Percentiles rank a stretch among this genome's conserved stretches.
phyloP scores from a whole-genome alignment of 257 asterid species.

The Rhazya stricta region DNA sequence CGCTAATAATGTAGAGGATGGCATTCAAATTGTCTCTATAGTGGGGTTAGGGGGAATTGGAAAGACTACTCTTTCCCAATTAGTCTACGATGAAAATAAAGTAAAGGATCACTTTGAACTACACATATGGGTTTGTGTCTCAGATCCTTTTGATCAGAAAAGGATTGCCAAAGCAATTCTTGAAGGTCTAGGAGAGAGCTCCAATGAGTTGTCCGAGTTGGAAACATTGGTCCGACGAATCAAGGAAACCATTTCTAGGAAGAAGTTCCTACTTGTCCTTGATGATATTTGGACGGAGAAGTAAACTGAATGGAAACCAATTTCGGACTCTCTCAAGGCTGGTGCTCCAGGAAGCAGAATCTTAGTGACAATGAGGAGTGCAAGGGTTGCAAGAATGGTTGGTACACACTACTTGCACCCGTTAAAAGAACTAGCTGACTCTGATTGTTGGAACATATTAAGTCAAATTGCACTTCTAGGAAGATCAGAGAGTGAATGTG shows the following conservation, averaged over 20 bases:
- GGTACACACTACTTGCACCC: background rate
- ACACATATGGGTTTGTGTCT: conserved; percentile 14
- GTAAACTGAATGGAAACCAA: conserved; percentile 11
- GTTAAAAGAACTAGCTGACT: conserved; percentile 5
- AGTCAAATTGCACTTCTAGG: conserved; percentile 15
- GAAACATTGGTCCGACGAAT: background rate
- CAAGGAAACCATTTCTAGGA: conserved; percentile 6
- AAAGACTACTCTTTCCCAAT: conserved; percentile 15
- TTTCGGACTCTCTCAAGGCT: background rate
- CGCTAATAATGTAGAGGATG: too few species aligned
- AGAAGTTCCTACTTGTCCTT: conserved; percentile 14
- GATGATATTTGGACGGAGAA: conserved; percentile 29
- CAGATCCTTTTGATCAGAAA: conserved; percentile 10
- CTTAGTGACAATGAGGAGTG: conserved; percentile 22
- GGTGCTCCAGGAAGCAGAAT: conserved; percentile 22
- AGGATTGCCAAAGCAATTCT: conserved; percentile 12
- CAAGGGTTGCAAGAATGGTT: conserved; percentile 11
- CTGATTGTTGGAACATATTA: conserved; percentile 21
- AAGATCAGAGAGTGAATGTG: background rate
- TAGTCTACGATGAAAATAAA: conserved; percentile 17
- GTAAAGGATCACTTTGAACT: conserved; percentile 7
- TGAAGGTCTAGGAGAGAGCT: background rate
- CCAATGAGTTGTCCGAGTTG: background rate
- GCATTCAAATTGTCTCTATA: background rate
- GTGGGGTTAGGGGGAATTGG: conserved; percentile 25